Evolutionary conservation across 805 yeast species (phyloP).

Genomic region (Saccharomycopsis sp.): DNA sequence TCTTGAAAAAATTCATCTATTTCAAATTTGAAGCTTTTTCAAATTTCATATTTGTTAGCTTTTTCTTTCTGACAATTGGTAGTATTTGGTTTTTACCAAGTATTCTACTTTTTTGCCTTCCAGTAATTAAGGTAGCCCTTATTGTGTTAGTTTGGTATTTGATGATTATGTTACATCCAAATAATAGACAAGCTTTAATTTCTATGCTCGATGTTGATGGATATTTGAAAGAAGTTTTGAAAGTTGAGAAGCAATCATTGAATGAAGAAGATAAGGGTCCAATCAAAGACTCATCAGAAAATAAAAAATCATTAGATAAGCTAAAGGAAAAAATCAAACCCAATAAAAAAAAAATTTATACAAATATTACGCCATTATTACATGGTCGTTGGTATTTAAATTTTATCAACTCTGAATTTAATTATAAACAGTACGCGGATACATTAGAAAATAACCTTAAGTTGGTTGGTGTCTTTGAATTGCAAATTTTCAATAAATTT

Average conservation of each 20-base stretch:
- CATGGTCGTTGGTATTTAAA: slow-evolving; percentile 1
- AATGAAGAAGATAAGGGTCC: not conserved
- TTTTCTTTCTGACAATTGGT: slow-evolving; percentile 25
- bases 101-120: slow-evolving; percentile 23
- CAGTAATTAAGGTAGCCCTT: slow-evolving; percentile 27
- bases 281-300: not conserved
- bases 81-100: slow-evolving; percentile 25
- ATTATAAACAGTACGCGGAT: slow-evolving; percentile 2
- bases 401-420: slow-evolving; percentile 10
- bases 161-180: slow-evolving; percentile 40
- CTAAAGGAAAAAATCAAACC: slow-evolving; percentile 4
- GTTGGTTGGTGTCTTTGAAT: slow-evolving; percentile 58
- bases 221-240: slow-evolving; percentile 1
- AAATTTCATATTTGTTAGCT: slow-evolving; percentile 34
- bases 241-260: not conserved
- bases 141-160: slow-evolving; percentile 41
- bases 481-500: slow-evolving; percentile 41
- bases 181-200: slow-evolving; percentile 36
- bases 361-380: slow-evolving; percentile 4
- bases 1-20: slow-evolving; percentile 47
- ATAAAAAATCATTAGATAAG: not conserved
- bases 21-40: slow-evolving; percentile 56
- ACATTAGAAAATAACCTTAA: slow-evolving; percentile 11
- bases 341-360: slow-evolving; percentile 8
- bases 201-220: slow-evolving; percentile 5